Base-by-base conservation (phyloP, 176 grass and related monocot species). In the Eragrostis nindensis region DNA sequence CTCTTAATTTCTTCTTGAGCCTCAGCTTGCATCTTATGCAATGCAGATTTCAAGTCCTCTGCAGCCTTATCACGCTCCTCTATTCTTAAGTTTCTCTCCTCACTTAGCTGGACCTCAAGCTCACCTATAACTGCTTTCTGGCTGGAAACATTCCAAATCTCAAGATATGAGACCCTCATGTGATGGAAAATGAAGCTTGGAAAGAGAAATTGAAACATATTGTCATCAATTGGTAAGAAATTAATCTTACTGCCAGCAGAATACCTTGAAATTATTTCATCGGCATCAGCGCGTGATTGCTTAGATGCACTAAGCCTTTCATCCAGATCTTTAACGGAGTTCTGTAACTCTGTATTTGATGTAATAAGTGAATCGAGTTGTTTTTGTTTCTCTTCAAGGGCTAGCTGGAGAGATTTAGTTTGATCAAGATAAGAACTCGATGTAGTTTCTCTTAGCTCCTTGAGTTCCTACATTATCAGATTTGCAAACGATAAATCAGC, bases 251-350 rank as follows among this genome's bases (percentile, higher is more conserved):
- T 27, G 42, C 15, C 56, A 79, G 69, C 63, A 81, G 1, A 55
- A 87, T 90, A 95, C 96, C 89, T 95, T 49, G 81, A 77, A 91
- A 99, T 91, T 86, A 95, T 90, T 83, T 99, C 93, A 85, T 95
- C 90, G 39, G 96, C 86, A 91, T 95, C 90, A 2, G 81, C 62
- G 68, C 90, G 81, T 78, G 93, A 99, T 90, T 99, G 93, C 82
- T 91, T 93, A 42, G 76, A 99, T 77, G 90, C 84, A 79, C 63
- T 73, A 86, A 99, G 86, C 57, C 93, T 99, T 87, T 95, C 88
- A 71, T 91, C 82, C 47, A 99, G 84, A 84, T 99, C 96, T 86
- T 95, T 90, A 45, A 90, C 32, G 9, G 93, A 91, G 61, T 61
- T 88, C 59, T 70, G 92, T 74, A 99, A 71, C 77, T 86, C 90